phyloP scores from a whole-genome alignment of 1,139 yeast genomes.

The Yamadazyma taylorii region DNA sequence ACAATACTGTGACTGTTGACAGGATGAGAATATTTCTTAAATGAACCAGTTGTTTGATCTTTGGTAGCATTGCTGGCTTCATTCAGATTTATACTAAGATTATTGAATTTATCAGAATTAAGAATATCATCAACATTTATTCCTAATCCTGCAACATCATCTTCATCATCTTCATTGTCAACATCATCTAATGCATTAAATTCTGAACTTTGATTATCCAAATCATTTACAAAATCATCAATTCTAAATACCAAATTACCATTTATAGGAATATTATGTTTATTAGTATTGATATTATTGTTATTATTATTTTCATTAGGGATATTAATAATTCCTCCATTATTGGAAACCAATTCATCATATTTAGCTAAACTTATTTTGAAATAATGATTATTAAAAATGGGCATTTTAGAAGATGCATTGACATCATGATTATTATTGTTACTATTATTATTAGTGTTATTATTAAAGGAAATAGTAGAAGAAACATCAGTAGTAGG shows the following conservation, averaged over 20 bases:
- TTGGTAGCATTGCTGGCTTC: background rate
- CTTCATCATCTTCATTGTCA: slow-evolving; percentile 29
- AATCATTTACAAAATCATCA: slow-evolving; percentile 40
- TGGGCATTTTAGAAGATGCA: slow-evolving; percentile 31
- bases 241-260: slow-evolving; percentile 37
- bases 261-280: slow-evolving; percentile 33
- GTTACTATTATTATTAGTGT: no score
- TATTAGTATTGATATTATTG: slow-evolving; percentile 5
- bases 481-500: slow-evolving; percentile 5
- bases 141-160: slow-evolving; percentile 43
- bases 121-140: slow-evolving; percentile 49
- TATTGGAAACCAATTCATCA: slow-evolving; percentile 28
- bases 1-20: slow-evolving; percentile 14
- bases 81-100: slow-evolving; percentile 23
- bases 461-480: background rate
- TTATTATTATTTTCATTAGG: slow-evolving; percentile 5
- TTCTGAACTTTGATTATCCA: slow-evolving; percentile 20
- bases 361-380: slow-evolving; percentile 36
- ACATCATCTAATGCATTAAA: slow-evolving; percentile 23
- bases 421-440: slow-evolving; percentile 11
- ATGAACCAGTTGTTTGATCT: background rate
- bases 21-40: slow-evolving; percentile 2
- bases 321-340: background rate
- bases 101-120: slow-evolving; percentile 42
- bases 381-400: slow-evolving; percentile 40